Evolutionary conservation across 2,329 filamentous ascomycete species (phyloP).

Genomic region (Diaporthe capsici): DNA sequence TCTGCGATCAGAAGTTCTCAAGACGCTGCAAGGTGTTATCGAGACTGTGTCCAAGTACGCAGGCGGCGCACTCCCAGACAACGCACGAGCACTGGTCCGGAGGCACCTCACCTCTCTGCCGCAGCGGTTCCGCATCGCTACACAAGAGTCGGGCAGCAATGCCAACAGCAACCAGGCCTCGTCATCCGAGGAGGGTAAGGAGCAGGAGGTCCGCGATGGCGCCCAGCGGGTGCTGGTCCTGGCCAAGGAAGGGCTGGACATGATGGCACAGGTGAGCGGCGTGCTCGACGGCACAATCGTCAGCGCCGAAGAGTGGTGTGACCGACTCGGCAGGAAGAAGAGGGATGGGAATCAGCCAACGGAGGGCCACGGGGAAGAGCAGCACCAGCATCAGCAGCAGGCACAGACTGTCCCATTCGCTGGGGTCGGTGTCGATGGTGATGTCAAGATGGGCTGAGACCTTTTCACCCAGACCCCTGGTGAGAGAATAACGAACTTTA

Average conservation of each 20-base stretch:
- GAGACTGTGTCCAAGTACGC: slow-evolving; percentile 90
- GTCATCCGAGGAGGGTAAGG: slow-evolving; percentile 51
- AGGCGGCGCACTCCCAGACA: slow-evolving; percentile 91
- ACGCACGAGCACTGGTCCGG: slow-evolving; percentile 86
- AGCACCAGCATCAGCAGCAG: slow-evolving; percentile 44
- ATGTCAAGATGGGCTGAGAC: slow-evolving; percentile 42
- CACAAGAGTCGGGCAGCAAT: slow-evolving; percentile 52
- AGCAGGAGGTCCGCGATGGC: slow-evolving; percentile 63
- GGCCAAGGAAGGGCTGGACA: slow-evolving; percentile 91
- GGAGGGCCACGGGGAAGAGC: slow-evolving; percentile 45
- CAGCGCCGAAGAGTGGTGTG: slow-evolving; percentile 93
- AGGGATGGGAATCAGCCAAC: slow-evolving; percentile 47
- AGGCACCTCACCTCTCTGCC: slow-evolving; percentile 88
- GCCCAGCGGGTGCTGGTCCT: slow-evolving; percentile 87
- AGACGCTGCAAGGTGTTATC: slow-evolving; percentile 84
- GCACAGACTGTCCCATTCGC: slow-evolving; percentile 38
- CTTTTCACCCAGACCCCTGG: neutral
- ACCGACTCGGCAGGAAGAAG: slow-evolving; percentile 74
- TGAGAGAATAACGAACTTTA: slow-evolving; percentile 1
- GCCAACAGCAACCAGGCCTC: slow-evolving; percentile 43
- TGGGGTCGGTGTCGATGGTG: slow-evolving; percentile 40
- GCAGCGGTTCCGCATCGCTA: slow-evolving; percentile 83
- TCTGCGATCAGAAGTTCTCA: slow-evolving; percentile 79
- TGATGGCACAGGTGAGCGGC: slow-evolving; percentile 91
- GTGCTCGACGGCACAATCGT: slow-evolving; percentile 91